A percentile compares a stretch with the other conserved stretches of the same genome.
Conservation (phyloP, 2,329 filamentous ascomycete species). For the Colletotrichum graminicola region DNA sequence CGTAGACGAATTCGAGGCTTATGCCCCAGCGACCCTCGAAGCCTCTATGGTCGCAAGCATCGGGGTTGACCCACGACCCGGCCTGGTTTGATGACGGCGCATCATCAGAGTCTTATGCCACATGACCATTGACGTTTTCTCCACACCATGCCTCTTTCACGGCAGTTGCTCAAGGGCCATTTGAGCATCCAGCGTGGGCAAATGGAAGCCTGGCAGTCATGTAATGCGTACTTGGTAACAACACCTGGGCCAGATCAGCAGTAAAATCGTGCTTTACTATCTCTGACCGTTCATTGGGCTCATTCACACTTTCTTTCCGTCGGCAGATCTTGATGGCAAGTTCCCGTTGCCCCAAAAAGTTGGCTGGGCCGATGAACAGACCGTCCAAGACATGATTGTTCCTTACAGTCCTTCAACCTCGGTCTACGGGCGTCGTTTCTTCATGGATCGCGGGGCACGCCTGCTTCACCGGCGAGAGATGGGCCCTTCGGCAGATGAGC, state of each 20-base stretch:
- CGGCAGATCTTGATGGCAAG: constrained; percentile 1
- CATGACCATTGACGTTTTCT: neutral
- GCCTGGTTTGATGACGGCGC: neutral
- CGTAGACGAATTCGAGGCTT: neutral
- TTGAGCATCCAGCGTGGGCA: neutral
- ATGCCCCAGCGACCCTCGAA: neutral
- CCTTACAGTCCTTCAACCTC: neutral
- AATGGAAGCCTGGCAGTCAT: neutral
- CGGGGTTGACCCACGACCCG: neutral
- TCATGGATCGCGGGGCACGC: neutral
- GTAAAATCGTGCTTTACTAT: neutral
- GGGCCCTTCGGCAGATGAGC: neutral
- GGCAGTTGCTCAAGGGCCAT: neutral
- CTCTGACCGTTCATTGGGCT: neutral
- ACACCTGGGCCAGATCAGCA: neutral
- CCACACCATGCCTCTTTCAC: neutral
- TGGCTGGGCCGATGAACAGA: neutral
- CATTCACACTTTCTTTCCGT: neutral
- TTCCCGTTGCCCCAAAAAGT: neutral
- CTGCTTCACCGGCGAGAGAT: neutral
- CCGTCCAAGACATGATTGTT: neutral
- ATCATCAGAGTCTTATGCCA: too few relatives aligned
- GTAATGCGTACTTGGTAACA: neutral
- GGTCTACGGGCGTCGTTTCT: too few relatives aligned
- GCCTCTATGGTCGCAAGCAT: neutral